phyloP scores from a whole-genome alignment of 768 basidiomycete genomes.

The Trametes cingulata region DNA sequence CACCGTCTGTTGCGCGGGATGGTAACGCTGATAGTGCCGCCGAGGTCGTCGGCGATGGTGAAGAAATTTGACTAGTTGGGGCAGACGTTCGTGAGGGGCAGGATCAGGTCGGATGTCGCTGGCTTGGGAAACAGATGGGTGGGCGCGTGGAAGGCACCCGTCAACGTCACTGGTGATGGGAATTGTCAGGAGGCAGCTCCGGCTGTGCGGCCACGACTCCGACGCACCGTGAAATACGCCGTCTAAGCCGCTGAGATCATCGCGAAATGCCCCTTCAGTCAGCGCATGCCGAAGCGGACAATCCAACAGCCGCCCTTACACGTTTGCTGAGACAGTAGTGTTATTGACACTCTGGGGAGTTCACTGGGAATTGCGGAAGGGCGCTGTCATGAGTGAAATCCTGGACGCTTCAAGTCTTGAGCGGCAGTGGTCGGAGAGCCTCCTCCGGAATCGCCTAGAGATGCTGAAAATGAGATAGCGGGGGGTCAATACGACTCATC shows the following conservation, averaged over 20 bases:
- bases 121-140: not conserved
- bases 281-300: not conserved
- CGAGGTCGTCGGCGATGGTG: conserved; percentile 1
- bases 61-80: conserved; percentile 7
- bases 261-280: not conserved
- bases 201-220: not conserved
- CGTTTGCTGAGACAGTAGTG: conserved; percentile 52
- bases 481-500: not conserved
- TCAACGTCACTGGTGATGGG: conserved; percentile 12
- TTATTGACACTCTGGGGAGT: conserved; percentile 69
- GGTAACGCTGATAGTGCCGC: conserved; percentile 38
- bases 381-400: conserved; percentile 71
- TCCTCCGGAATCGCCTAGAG: not conserved
- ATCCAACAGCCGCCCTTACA: not conserved
- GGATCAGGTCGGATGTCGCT: not conserved
- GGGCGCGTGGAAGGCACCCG: conserved; percentile 10
- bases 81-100: conserved; percentile 1
- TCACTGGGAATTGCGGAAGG: conserved; percentile 63
- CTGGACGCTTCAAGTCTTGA: conserved; percentile 40
- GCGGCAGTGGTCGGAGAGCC: not conserved
- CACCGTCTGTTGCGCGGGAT: conserved; percentile 62
- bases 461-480: not conserved
- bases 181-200: not conserved
- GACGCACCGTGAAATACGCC: conserved; percentile 11
- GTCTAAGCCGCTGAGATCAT: conserved; percentile 3